Base-by-base conservation (phyloP, 345 rosid genomes). In the Populus nigra region DNA sequence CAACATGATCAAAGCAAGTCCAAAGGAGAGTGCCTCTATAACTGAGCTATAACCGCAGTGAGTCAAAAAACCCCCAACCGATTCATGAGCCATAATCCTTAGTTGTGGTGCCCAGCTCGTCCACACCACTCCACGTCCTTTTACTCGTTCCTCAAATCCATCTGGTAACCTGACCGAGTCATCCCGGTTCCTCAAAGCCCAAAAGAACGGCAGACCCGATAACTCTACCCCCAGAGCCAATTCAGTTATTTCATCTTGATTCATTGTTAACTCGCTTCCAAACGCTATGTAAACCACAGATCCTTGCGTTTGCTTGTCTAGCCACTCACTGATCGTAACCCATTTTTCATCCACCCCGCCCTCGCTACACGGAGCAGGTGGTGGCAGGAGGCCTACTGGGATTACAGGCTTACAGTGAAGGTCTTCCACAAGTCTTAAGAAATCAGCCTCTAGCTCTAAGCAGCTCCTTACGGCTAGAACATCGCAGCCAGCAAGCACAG, bases 21-120 rank as follows among this genome's bases (percentile, higher is more conserved):
- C 89, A 7, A 78, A 79, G 0, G 70, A 76, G 35, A 88, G 75
- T 17, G 84, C 87, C 71, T 88, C 91, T 13, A 88, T 84, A 13
- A 84, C 73, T 8, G 88, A 88, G 74, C 79, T 84, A 84, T 86
- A 88, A 2, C 88, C 90, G 36, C 83, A 84, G 7, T 88, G 90
- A 10, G 88, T 85, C 77, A 88, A 66, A 61, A 85, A 87, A 29
- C 86, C 84, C 0, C 88, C 88, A 8, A 87, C 84, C 16, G 88
- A 82, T 18, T 73, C 81, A 61, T 87, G 90, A 33, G 81, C 74
- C 38, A 87, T 70, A 43, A 85, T 83, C 68, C 69, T 80, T 33
- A 76, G 76, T 45, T 87, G 89, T 0, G 86, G 84, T 25, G 87
- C 87, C 90, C 90, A 85, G 0, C 81, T 80, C 20, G 47, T 73